Conservation (phyloP, 2,329 filamentous ascomycete species). For the Colletotrichum godetiae region DNA sequence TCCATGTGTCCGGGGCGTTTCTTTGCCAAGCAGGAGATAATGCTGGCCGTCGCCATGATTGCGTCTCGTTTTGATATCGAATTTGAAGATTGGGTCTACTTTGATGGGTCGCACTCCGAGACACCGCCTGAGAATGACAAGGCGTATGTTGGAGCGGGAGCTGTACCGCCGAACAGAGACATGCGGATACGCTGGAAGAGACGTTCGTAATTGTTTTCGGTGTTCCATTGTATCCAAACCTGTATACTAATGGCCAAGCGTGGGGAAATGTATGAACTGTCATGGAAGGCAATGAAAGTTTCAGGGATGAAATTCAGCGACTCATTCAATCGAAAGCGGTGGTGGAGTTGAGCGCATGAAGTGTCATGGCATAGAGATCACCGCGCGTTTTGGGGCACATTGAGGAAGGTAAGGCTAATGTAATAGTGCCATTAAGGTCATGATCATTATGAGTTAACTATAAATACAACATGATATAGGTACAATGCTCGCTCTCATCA, state of each 20-base stretch:
- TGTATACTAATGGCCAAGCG: slow-evolving; percentile 46
- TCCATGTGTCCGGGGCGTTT: slow-evolving; percentile 51
- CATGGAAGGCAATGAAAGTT: no score
- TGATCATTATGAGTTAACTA: slow-evolving; percentile 22
- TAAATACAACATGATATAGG: slow-evolving; percentile 11
- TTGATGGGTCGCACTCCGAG: slow-evolving; percentile 3
- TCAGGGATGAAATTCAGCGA: accelerated
- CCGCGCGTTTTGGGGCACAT: no score
- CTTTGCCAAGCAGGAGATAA: slow-evolving; percentile 54
- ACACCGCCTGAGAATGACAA: background rate
- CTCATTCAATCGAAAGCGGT: no score
- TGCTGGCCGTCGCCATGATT: slow-evolving; percentile 46
- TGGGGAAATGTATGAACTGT: slow-evolving; percentile 30
- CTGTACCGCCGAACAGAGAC: slow-evolving; percentile 26
- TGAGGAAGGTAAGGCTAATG: no score
- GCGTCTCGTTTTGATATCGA: slow-evolving; percentile 45
- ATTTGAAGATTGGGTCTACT: slow-evolving; percentile 35
- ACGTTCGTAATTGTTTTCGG: background rate
- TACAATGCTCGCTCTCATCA: slow-evolving; percentile 6
- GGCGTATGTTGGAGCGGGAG: slow-evolving; percentile 7
- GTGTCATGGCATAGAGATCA: no score
- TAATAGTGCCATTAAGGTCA: background rate
- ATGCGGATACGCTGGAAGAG: slow-evolving; percentile 5
- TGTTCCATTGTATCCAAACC: background rate
- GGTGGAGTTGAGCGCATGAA: no score